Conservation (phyloP, 371 early-diverging fungal species). For the Rhizopus stolonifer region DNA sequence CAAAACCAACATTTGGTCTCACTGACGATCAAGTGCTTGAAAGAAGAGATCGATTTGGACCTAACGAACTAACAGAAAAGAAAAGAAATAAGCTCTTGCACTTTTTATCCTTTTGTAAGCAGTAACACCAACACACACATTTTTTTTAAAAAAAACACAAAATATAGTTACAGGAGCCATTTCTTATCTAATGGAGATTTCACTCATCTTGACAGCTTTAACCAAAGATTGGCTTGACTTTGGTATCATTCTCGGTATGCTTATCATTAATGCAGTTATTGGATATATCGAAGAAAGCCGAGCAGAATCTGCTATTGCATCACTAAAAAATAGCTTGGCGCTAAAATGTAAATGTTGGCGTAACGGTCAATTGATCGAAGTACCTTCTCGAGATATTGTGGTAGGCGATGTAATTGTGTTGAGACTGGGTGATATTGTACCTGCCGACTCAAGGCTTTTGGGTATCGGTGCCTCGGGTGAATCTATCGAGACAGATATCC, state of each 20-base stretch:
- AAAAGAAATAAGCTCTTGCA: constrained; percentile 81
- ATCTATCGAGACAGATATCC: constrained; percentile 68
- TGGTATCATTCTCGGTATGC: constrained; percentile 78
- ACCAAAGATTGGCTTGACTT: constrained; percentile 85
- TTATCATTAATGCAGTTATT: constrained; percentile 85
- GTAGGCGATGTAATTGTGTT: constrained; percentile 90
- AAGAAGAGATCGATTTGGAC: constrained; percentile 62
- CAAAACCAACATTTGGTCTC: constrained; percentile 65
- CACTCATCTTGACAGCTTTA: constrained; percentile 72
- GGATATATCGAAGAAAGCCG: constrained; percentile 88
- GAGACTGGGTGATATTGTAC: constrained; percentile 90
- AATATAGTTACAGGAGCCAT: constrained; percentile 77
- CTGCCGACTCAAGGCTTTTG: constrained; percentile 86
- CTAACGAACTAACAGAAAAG: constrained; percentile 74
- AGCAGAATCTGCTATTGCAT: constrained; percentile 86
- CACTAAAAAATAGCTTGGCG: constrained; percentile 86
- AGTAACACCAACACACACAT: too few species aligned
- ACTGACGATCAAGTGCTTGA: constrained; percentile 54
- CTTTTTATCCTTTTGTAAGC: constrained; percentile 76
- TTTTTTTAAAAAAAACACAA: not conserved
- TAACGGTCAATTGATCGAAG: constrained; percentile 72
- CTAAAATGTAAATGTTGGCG: constrained; percentile 77
- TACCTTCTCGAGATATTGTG: constrained; percentile 73
- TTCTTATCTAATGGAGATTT: constrained; percentile 83
- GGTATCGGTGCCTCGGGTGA: constrained; percentile 84